A percentile compares a stretch with the other conserved stretches of the same genome.
These are phyloP conservation scores for Gelatoporia subvermispora DNA, from an alignment of 768 basidiomycete genomes.

Conservation along the genomic window DNA sequence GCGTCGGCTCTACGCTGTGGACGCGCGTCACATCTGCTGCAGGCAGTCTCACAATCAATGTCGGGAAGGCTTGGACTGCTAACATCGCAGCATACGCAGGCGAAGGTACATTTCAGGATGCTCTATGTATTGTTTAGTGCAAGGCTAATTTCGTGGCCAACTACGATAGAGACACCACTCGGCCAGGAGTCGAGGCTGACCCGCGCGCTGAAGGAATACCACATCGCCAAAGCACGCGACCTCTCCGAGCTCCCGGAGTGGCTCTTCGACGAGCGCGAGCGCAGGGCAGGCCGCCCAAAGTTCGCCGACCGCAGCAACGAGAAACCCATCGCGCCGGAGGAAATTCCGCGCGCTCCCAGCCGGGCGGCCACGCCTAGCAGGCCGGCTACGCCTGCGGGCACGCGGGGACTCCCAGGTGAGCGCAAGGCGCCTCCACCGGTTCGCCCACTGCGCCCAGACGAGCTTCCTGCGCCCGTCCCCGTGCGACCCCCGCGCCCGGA, in stretches of 20 bases:
- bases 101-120: conserved; percentile 34
- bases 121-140: neutral
- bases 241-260: conserved; percentile 58
- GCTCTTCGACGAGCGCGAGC: conserved; percentile 59
- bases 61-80: conserved; percentile 52
- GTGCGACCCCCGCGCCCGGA: no score
- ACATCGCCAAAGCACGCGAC: conserved; percentile 53
- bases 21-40: conserved; percentile 44
- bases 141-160: neutral
- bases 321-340: conserved; percentile 14
- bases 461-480: no score
- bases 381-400: no score
- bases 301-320: conserved; percentile 13
- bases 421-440: neutral
- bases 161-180: conserved; percentile 39
- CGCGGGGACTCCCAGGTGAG: neutral
- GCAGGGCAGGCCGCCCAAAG: conserved; percentile 21
- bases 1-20: conserved; percentile 49
- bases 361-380: neutral
- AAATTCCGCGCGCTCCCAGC: conserved; percentile 12
- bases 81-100: conserved; percentile 37
- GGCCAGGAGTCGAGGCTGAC: conserved; percentile 58
- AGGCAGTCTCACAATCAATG: conserved; percentile 47
- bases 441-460: no score
- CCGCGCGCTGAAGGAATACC: conserved; percentile 64